Conservation (phyloP, 2,329 filamentous ascomycete species). For the Microthyrium microscopicum region DNA sequence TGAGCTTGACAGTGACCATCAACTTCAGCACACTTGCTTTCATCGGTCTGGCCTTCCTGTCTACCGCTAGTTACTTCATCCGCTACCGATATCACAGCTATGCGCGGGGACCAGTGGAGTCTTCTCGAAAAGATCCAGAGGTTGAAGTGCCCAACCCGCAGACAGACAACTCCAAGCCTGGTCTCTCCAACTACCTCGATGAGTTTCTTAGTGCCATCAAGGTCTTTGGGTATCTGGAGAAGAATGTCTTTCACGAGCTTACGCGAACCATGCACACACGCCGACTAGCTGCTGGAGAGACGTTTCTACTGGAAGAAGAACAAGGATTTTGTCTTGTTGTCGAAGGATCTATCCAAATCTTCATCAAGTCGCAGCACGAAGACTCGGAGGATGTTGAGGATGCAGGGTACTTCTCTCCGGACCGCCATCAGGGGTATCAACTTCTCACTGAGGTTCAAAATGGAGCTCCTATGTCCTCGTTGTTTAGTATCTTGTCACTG, state of each 20-base stretch:
- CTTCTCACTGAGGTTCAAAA: slow-evolving; percentile 94
- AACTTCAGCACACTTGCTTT: slow-evolving; percentile 74
- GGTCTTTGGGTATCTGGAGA: slow-evolving; percentile 92
- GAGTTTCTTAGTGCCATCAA: slow-evolving; percentile 98
- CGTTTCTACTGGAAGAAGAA: slow-evolving; percentile 85
- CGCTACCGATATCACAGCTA: slow-evolving; percentile 98
- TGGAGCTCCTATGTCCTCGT: slow-evolving; percentile 91
- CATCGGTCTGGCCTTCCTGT: slow-evolving; percentile 59
- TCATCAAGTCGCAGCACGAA: slow-evolving; percentile 71
- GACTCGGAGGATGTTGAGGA: slow-evolving; percentile 29
- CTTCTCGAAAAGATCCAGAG: slow-evolving; percentile 87
- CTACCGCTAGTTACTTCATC: slow-evolving; percentile 84
- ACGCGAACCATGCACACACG: slow-evolving; percentile 96
- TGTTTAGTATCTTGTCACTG: slow-evolving; percentile 91
- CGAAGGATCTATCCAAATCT: slow-evolving; percentile 90
- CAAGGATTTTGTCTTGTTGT: slow-evolving; percentile 97
- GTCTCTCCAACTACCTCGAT: slow-evolving; percentile 88
- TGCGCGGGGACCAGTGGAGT: slow-evolving; percentile 78
- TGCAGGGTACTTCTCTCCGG: slow-evolving; percentile 27
- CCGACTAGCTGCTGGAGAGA: slow-evolving; percentile 91
- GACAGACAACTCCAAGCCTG: slow-evolving; percentile 76
- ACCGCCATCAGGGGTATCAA: slow-evolving; percentile 72
- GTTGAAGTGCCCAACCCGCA: slow-evolving; percentile 86
- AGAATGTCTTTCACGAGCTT: slow-evolving; percentile 88
- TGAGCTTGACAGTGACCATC: slow-evolving; percentile 93